A percentile compares a stretch with the other conserved stretches of the same genome.
phyloP scores from a whole-genome alignment of 805 yeast species.

The Sugiyamaella marilandica region DNA sequence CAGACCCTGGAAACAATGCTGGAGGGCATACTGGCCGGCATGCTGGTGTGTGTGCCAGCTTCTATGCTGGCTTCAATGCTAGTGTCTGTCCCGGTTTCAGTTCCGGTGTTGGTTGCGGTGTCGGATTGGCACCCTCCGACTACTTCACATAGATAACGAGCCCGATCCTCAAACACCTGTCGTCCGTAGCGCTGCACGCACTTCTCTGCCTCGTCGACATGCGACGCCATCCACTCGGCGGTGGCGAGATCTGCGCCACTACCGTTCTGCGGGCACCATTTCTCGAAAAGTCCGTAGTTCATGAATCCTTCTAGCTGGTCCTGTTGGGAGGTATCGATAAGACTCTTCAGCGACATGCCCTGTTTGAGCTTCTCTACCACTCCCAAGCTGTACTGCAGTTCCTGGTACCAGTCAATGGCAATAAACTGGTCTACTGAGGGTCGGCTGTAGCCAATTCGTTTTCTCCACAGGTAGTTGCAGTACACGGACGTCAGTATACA shows the following conservation, averaged over 20 bases:
- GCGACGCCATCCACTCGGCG: neutral
- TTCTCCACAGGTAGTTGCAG: slow-evolving; percentile 1
- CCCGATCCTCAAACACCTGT: neutral
- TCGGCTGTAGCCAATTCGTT: slow-evolving; percentile 1
- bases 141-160: neutral
- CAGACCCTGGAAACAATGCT: too few relatives aligned
- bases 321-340: neutral
- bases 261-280: neutral
- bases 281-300: neutral
- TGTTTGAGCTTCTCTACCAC: neutral
- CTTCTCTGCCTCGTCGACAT: neutral
- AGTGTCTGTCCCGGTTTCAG: too few relatives aligned
- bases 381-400: neutral
- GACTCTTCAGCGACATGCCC: neutral
- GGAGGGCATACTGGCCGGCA: too few relatives aligned
- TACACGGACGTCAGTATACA: neutral
- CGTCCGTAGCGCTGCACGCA: neutral
- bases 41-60: too few relatives aligned
- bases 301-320: neutral
- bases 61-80: too few relatives aligned
- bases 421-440: neutral
- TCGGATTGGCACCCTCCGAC: neutral
- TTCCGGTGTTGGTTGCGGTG: too few relatives aligned
- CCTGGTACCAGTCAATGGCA: neutral
- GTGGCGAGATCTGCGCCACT: neutral